These are phyloP conservation scores for Saraca asoca DNA, from an alignment of 331 rosid species.

Conservation along the genomic window DNA sequence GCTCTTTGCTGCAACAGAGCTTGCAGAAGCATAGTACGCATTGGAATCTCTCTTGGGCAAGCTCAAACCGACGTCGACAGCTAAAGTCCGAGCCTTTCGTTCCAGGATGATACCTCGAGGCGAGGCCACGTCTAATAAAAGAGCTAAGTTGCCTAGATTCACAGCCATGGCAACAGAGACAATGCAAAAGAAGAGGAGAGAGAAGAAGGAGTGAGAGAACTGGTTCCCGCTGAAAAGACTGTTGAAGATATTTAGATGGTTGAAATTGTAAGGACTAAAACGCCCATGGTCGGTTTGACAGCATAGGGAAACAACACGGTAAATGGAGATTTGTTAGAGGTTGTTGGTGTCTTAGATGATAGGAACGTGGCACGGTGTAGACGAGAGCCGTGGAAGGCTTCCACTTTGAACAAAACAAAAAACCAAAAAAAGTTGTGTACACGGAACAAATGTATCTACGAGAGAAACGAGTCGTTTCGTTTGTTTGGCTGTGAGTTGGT, in stretches of 20 bases:
- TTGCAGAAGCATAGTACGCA: slow-evolving; percentile 26
- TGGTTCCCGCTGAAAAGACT: slow-evolving; percentile 44
- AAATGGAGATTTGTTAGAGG: neutral
- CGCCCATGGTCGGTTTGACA: neutral
- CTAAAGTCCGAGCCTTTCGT: slow-evolving; percentile 55
- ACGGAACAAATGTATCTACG: neutral
- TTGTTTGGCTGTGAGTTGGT: slow-evolving; percentile 24
- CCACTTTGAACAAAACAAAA: neutral
- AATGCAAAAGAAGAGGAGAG: neutral
- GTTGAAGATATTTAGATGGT: neutral
- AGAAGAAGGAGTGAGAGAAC: neutral
- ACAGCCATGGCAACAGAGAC: slow-evolving; percentile 58
- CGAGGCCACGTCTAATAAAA: slow-evolving; percentile 62
- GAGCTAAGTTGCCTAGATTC: slow-evolving; percentile 69
- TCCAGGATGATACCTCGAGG: slow-evolving; percentile 51
- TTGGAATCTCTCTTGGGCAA: slow-evolving; percentile 58
- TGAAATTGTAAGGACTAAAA: neutral
- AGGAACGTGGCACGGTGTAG: neutral
- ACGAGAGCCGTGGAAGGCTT: neutral
- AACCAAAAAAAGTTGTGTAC: too few relatives aligned
- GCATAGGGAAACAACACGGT: neutral
- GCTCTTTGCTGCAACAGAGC: slow-evolving; percentile 42
- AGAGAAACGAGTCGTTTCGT: slow-evolving; percentile 31
- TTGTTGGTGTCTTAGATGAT: neutral
- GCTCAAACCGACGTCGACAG: slow-evolving; percentile 60